These are phyloP conservation scores for Phytophthora sansomeana DNA, from an alignment of 352 stramenopile genomes.

Conservation along the genomic window DNA sequence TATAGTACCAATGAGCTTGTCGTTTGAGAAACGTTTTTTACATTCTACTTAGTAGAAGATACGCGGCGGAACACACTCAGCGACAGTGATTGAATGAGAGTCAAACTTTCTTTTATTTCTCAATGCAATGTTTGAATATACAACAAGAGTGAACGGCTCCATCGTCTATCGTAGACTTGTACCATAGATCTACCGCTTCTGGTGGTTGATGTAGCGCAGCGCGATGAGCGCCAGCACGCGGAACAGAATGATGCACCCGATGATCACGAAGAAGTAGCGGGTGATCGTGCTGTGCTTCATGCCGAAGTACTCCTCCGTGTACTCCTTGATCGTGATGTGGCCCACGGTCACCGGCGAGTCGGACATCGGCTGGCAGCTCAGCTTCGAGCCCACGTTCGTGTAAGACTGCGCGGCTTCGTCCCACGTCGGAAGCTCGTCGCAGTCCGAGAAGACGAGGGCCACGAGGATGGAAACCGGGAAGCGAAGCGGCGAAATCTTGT, in stretches of 20 bases:
- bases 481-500: slow-evolving; percentile 43
- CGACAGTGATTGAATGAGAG: too few relatives aligned
- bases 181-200: slow-evolving; percentile 37
- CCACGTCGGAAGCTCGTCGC: slow-evolving; percentile 32
- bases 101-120: too few relatives aligned
- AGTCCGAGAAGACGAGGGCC: slow-evolving; percentile 37
- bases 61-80: too few relatives aligned
- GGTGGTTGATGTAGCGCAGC: slow-evolving; percentile 50
- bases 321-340: slow-evolving; percentile 36
- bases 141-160: not conserved
- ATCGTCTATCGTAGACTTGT: not conserved
- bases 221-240: slow-evolving; percentile 36
- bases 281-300: slow-evolving; percentile 36
- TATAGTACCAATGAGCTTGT: too few relatives aligned
- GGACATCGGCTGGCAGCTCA: slow-evolving; percentile 31
- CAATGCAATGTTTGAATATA: not conserved
- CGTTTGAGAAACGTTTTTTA: slow-evolving; percentile 13
- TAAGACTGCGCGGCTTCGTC: slow-evolving; percentile 25
- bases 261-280: slow-evolving; percentile 26
- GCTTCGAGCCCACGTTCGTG: slow-evolving; percentile 30
- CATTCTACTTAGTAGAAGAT: too few relatives aligned
- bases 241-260: slow-evolving; percentile 41
- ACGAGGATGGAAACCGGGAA: slow-evolving; percentile 45
- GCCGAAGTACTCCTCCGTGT: slow-evolving; percentile 30
- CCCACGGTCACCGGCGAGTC: slow-evolving; percentile 28